A percentile compares a stretch with the other conserved stretches of the same genome.
phyloP scores from a whole-genome alignment of 192 early-diverging fungal genomes.

The Backusella liffmaniae region DNA sequence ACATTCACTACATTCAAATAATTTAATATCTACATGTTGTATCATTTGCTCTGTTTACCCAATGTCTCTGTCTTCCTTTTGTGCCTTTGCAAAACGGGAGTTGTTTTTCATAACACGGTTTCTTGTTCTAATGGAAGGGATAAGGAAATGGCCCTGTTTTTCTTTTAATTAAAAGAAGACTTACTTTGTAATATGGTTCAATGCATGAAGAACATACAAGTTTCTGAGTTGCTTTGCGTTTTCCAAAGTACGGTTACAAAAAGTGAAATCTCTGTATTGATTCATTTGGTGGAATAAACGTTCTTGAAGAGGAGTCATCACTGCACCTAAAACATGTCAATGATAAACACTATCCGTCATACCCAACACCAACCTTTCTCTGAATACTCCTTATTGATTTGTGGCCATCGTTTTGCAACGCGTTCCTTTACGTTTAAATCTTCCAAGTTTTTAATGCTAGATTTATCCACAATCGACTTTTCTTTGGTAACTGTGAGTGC shows the following conservation, averaged over 20 bases:
- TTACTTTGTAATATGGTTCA: slow-evolving; percentile 90
- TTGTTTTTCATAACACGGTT: slow-evolving; percentile 81
- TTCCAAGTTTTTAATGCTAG: slow-evolving; percentile 21
- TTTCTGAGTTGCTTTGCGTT: slow-evolving; percentile 70
- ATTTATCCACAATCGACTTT: background rate
- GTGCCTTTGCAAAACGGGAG: slow-evolving; percentile 63
- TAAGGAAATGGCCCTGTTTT: no score
- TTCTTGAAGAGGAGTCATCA: slow-evolving; percentile 58
- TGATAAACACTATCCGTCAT: background rate
- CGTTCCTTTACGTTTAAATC: slow-evolving; percentile 30
- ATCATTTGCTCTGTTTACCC: slow-evolving; percentile 26
- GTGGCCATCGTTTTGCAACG: slow-evolving; percentile 22
- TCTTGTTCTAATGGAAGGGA: slow-evolving; percentile 42
- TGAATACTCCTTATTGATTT: slow-evolving; percentile 17
- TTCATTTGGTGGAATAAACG: slow-evolving; percentile 62
- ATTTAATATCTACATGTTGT: background rate
- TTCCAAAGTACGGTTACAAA: slow-evolving; percentile 54
- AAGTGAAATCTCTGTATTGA: slow-evolving; percentile 79
- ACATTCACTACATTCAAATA: slow-evolving; percentile 53
- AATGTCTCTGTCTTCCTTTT: slow-evolving; percentile 50
- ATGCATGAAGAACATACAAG: slow-evolving; percentile 74
- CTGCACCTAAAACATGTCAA: background rate
- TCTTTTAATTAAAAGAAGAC: background rate
- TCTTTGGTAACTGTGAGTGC: background rate
- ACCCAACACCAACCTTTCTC: background rate